Evolutionary conservation across 2,329 filamentous ascomycete species (phyloP), one percentile per base, ranked within the genome.

Genomic region (Monosporascus sp.): DNA sequence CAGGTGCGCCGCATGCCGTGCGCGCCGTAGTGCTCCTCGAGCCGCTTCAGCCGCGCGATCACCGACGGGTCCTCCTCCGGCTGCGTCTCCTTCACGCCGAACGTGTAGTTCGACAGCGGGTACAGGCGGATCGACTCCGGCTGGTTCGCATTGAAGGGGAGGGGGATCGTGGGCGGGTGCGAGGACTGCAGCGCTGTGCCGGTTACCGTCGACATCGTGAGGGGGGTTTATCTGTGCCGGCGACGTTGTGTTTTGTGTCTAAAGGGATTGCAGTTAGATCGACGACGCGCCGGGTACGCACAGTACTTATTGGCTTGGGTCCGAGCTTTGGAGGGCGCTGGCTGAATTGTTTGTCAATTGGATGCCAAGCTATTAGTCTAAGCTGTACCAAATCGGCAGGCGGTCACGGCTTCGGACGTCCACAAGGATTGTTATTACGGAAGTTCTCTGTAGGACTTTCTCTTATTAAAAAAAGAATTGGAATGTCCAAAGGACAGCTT

Each of bases 61-160:
- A 99, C 94, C 0, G 91, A 97, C 0, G 93, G 92, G 66, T 99
- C 94, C 73, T 99, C 94, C 73, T 99, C 94, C 2, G 93, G 94
- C 70, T 99, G 94, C 22, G 89, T 95, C 77, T 97, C 94, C 74
- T 99, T 99, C 56, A 95, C 96, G 58, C 93, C 93, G 67, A 99
- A 97, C 24, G 94, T 97, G 79, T 99, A 99, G 79, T 97, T 99
- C 62, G 91, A 96, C 48, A 99, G 82, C 36, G 94, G 94, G 68
- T 92, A 97, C 25, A 99, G 83, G 50, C 89, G 89, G 67, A 99
- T 92, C 2, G 91, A 94, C 63, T 86, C 77, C 36, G 93, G 90
- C 72, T 99, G 94, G 70, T 93, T 91, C 50, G 83, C 86, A 68
- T 92, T 89, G 81, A 99, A 99, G 61, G 85, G 75, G 58, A 89